These are phyloP conservation scores for Tylopilus sp. DNA, from an alignment of 768 basidiomycete genomes.

Conservation along the genomic window DNA sequence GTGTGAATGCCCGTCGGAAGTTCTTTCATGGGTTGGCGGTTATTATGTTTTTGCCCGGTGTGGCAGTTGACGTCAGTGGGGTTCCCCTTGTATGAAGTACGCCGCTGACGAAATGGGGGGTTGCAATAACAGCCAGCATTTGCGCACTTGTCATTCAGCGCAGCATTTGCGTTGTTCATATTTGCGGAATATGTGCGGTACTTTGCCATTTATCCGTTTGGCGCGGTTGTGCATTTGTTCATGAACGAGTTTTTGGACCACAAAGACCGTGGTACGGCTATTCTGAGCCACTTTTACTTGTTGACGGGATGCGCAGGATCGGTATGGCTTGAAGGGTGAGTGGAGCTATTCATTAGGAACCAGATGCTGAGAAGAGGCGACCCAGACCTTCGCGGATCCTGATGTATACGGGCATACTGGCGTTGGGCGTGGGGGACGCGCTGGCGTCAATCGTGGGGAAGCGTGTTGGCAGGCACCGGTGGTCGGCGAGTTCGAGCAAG, in stretches of 20 bases:
- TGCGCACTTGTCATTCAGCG: conserved; percentile 90
- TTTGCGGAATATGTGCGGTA: conserved; percentile 98
- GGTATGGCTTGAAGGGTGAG: conserved; percentile 93
- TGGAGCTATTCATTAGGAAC: conserved; percentile 13
- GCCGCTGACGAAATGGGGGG: conserved; percentile 15
- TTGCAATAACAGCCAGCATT: conserved; percentile 76
- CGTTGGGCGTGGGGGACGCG: conserved; percentile 91
- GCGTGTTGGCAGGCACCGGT: conserved; percentile 72
- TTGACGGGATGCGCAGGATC: conserved; percentile 93
- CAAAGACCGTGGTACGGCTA: conserved; percentile 93
- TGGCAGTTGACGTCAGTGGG: conserved; percentile 80
- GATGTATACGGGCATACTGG: conserved; percentile 82
- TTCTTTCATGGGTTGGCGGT: conserved; percentile 97
- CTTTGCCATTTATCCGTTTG: conserved; percentile 96
- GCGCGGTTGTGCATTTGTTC: conserved; percentile 89
- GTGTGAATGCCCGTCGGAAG: conserved; percentile 89
- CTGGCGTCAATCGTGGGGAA: conserved; percentile 92
- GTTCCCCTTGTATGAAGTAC: conserved; percentile 2
- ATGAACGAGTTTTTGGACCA: conserved; percentile 97
- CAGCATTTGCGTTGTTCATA: conserved; percentile 90
- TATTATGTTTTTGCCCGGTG: conserved; percentile 93
- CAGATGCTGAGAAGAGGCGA: conserved; percentile 5
- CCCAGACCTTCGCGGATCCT: conserved; percentile 48
- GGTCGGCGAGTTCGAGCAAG: conserved; percentile 83
- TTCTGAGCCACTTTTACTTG: conserved; percentile 96